Conservation (phyloP, 2,329 filamentous ascomycete species). For the Cercospora sp. region DNA sequence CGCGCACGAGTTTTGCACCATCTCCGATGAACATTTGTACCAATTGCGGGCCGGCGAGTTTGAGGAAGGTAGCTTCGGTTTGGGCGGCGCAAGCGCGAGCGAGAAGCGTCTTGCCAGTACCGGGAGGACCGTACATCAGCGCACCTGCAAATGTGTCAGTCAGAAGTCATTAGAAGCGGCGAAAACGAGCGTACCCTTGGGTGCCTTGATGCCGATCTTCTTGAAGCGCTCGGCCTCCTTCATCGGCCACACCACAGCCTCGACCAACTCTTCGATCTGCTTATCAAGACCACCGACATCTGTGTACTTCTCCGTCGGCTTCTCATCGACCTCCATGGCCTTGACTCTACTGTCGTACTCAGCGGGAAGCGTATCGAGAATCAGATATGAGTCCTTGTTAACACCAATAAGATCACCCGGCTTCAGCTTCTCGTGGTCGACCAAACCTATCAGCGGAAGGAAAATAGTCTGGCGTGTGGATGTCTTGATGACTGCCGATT, state of each 20-base stretch:
- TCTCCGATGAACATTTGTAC: constrained; percentile 99
- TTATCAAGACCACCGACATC: constrained; percentile 98
- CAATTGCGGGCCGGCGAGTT: constrained; percentile 93
- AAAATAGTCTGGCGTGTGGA: constrained; percentile 99
- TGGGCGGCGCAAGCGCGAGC: constrained; percentile 96
- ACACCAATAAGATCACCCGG: constrained; percentile 96
- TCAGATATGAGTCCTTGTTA: constrained; percentile 98
- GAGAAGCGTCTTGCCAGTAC: constrained; percentile 87
- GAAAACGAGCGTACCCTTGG: constrained; percentile 69
- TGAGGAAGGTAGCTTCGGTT: constrained; percentile 97
- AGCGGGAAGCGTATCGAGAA: constrained; percentile 92
- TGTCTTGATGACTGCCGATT: constrained; percentile 99
- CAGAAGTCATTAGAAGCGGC: not conserved
- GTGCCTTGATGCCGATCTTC: constrained; percentile 99
- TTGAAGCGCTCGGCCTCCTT: constrained; percentile 99
- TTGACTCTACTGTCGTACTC: constrained; percentile 99
- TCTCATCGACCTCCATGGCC: constrained; percentile 99
- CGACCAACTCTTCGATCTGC: constrained; percentile 97
- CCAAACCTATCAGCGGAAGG: constrained; percentile 91
- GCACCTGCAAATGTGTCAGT: constrained; percentile 62
- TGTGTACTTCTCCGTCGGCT: constrained; percentile 97
- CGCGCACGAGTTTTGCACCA: constrained; percentile 93
- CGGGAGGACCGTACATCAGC: constrained; percentile 94
- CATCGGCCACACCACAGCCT: constrained; percentile 99
- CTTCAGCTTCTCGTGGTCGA: constrained; percentile 92